Conservation (phyloP, 306 rosid species). For the Pyrus bretschneideri region DNA sequence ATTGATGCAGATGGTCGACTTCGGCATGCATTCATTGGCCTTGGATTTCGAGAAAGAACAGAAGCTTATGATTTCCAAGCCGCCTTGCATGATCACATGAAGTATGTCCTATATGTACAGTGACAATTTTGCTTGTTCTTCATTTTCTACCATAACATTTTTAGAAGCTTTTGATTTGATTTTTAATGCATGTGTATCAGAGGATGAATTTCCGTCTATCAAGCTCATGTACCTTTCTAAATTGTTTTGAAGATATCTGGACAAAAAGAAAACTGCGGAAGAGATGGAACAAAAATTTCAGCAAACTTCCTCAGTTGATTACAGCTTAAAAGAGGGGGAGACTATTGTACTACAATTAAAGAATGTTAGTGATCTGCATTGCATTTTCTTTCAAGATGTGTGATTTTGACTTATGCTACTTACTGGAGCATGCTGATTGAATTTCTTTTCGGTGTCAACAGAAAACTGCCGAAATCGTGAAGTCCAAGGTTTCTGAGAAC, state of each 20-base stretch:
- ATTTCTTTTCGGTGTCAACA: conserved; percentile 29
- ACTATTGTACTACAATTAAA: conserved; percentile 79
- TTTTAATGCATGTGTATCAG: background rate
- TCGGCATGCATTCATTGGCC: conserved; percentile 93
- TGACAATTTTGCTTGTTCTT: conserved; percentile 2
- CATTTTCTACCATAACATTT: conserved; percentile 2
- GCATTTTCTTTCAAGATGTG: conserved; percentile 10
- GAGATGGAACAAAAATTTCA: conserved; percentile 94
- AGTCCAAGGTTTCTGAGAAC: conserved; percentile 59
- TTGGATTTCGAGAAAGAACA: conserved; percentile 93
- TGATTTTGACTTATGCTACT: background rate
- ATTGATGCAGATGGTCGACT: conserved; percentile 68
- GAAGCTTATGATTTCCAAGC: conserved; percentile 99
- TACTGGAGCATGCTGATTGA: background rate
- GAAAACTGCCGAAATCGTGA: conserved; percentile 47
- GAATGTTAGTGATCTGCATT: conserved; percentile 41
- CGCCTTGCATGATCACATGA: conserved; percentile 91
- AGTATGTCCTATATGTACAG: conserved; percentile 44
- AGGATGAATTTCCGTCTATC: background rate
- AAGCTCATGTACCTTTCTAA: conserved; percentile 13
- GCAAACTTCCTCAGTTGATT: conserved; percentile 73
- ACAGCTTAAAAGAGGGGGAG: conserved; percentile 95
- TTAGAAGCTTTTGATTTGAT: background rate
- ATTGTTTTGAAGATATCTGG: conserved; percentile 53
- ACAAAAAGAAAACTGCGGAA: conserved; percentile 93